phyloP scores from a whole-genome alignment of 2,329 filamentous ascomycete genomes.

The Nemania sp. region DNA sequence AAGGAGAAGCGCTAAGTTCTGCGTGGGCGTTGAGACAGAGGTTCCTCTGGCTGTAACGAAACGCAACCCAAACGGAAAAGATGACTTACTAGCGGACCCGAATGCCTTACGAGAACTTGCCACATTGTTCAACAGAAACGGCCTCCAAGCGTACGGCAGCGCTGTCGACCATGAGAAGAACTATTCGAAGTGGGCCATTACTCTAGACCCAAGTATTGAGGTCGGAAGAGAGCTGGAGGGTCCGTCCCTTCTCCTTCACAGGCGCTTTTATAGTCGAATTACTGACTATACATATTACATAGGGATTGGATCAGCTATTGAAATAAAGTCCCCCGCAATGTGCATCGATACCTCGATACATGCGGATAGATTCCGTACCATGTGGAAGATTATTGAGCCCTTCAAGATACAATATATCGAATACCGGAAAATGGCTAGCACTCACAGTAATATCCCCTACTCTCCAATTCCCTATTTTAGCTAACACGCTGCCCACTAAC shows the following conservation, averaged over 20 bases:
- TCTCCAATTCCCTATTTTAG: background rate
- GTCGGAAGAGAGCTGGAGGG: background rate
- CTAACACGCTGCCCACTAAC: too few relatives aligned
- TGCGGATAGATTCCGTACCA: background rate
- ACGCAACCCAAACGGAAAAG: background rate
- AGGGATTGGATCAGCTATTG: slow-evolving; percentile 10
- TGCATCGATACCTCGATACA: background rate
- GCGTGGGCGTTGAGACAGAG: slow-evolving; percentile 26
- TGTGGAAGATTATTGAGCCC: slow-evolving; percentile 20
- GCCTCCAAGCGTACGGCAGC: background rate
- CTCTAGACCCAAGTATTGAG: slow-evolving; percentile 22
- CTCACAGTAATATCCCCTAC: slow-evolving; percentile 3
- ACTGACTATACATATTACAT: background rate
- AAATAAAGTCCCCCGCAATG: slow-evolving; percentile 26
- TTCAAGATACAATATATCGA: background rate
- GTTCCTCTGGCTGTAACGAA: slow-evolving; percentile 12
- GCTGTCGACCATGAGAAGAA: slow-evolving; percentile 3
- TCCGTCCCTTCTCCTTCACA: background rate
- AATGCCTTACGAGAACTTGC: slow-evolving; percentile 7
- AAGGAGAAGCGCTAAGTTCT: background rate
- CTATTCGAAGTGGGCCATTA: slow-evolving; percentile 19
- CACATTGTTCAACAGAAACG: background rate
- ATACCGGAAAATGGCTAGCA: slow-evolving; percentile 25
- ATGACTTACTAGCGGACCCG: background rate
- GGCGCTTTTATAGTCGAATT: background rate